Evolutionary conservation across 176 grass and related monocot genomes (phyloP), one percentile per base, ranked within the genome.

Genomic region (Oryza meyeriana): DNA sequence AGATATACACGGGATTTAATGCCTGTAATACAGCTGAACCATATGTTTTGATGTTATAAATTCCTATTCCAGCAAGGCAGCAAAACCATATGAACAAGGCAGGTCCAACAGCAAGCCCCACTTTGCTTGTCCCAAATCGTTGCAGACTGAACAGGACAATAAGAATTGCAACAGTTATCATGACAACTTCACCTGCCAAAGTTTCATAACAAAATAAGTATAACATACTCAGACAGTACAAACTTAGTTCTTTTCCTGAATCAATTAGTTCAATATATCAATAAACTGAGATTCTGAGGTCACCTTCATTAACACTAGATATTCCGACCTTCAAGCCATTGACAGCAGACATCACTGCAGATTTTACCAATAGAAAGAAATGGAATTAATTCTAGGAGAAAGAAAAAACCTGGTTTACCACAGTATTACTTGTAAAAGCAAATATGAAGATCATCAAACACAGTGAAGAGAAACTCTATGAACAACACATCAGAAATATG

Each of bases 21-120:
- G 96, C 93, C 34, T 26, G 77, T 27, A 99, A 80, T 86, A 93
- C 93, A 79, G 91, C 85, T 74, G 87, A 79, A 65, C 96, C 96
- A 86, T 90, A 99, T 79, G 71, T 78, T 71, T 88, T 77, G 70
- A 99, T 81, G 83, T 95, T 99, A 84, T 91, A 99, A 72, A 99
- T 87, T 77, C 96, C 96, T 76, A 99, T 88, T 50, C 85, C 90
- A 62, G 87, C 85, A 76, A 99, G 90, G 66, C 86, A 99, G 70
- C 92, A 99, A 88, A 99, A 99, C 96, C 96, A 99, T 90, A 95
- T 74, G 72, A 99, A 95, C 81, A 99, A 81, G 28, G 87, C 87
- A 72, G 93, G 93, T 26, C 93, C 93, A 76, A 99, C 89, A 62
- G 77, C 88, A 88, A 99, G 89, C 69, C 91, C 93, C 32, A 99